phyloP scores from a whole-genome alignment of 2,329 filamentous ascomycete genomes.

The Cladophialophora immunda region DNA sequence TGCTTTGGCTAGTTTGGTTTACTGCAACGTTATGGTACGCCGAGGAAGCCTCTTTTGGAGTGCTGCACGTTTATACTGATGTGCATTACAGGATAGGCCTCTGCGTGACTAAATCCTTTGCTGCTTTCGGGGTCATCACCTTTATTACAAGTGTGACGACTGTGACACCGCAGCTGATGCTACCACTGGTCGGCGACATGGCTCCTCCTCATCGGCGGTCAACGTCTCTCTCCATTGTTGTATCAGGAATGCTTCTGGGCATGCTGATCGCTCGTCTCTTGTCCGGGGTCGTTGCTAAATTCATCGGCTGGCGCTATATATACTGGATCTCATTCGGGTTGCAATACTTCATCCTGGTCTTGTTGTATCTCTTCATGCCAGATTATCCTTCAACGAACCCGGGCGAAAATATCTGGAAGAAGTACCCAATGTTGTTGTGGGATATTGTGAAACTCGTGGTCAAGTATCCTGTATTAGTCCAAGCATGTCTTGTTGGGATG shows the following conservation, averaged over 20 bases:
- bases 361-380: slow-evolving; percentile 78
- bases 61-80: not conserved
- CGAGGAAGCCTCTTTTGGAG: too few relatives aligned
- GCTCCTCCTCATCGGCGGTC: slow-evolving; percentile 74
- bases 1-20: slow-evolving; percentile 71
- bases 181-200: slow-evolving; percentile 81
- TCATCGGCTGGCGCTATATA: slow-evolving; percentile 76
- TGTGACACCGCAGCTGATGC: slow-evolving; percentile 81
- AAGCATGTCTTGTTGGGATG: slow-evolving; percentile 73
- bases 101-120: slow-evolving; percentile 72
- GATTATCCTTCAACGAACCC: slow-evolving; percentile 81
- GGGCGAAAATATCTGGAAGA: slow-evolving; percentile 49
- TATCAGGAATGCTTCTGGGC: slow-evolving; percentile 77
- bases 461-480: slow-evolving; percentile 73
- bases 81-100: slow-evolving; percentile 61
- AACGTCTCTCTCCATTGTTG: slow-evolving; percentile 75
- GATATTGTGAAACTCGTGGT: slow-evolving; percentile 71
- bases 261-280: slow-evolving; percentile 79
- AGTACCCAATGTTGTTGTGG: slow-evolving; percentile 62
- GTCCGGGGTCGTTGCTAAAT: slow-evolving; percentile 77
- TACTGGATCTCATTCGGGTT: slow-evolving; percentile 80
- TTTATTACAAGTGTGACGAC: slow-evolving; percentile 79
- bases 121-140: slow-evolving; percentile 73
- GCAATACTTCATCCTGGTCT: slow-evolving; percentile 71
- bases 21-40: slow-evolving; percentile 71